Conservation (phyloP, 2,329 filamentous ascomycete species). For the Cryphonectria nitschkei region DNA sequence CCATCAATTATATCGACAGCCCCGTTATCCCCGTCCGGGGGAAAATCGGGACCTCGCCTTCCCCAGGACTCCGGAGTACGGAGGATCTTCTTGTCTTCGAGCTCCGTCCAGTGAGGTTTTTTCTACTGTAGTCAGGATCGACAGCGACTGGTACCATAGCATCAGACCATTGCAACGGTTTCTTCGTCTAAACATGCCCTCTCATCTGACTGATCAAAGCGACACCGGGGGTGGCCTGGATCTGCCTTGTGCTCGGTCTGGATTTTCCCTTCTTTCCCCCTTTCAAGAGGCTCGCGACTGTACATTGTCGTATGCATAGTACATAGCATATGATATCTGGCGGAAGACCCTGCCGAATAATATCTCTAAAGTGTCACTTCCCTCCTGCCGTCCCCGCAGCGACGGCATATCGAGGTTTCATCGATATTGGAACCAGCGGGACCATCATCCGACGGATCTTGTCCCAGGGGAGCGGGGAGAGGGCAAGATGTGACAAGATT, state of each 20-base stretch:
- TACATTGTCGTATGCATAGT: not conserved
- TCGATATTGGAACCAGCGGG: not conserved
- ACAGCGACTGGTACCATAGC: not conserved
- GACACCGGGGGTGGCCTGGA: not conserved
- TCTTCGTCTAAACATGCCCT: not conserved
- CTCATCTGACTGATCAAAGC: not conserved
- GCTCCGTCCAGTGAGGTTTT: not conserved
- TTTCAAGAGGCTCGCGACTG: not conserved
- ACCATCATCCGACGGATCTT: not conserved
- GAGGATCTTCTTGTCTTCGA: not conserved
- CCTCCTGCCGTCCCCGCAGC: not conserved
- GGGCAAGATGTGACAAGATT: not conserved
- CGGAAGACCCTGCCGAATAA: not conserved
- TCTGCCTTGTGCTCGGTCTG: not conserved
- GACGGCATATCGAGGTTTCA: not conserved
- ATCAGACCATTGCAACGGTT: not conserved
- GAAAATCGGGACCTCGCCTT: conserved; percentile 13
- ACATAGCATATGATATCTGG: not conserved
- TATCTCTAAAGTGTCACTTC: not conserved
- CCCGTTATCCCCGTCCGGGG: conserved; percentile 17
- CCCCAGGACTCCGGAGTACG: not conserved
- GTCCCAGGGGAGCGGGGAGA: not conserved
- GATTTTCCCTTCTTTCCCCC: not conserved
- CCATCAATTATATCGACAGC: conserved; percentile 27
- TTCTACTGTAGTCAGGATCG: not conserved